Percentiles rank a stretch among this genome's conserved stretches.
These are phyloP conservation scores for Neurospora cerealis DNA, from an alignment of 495 filamentous ascomycete species.

Conservation along the genomic window DNA sequence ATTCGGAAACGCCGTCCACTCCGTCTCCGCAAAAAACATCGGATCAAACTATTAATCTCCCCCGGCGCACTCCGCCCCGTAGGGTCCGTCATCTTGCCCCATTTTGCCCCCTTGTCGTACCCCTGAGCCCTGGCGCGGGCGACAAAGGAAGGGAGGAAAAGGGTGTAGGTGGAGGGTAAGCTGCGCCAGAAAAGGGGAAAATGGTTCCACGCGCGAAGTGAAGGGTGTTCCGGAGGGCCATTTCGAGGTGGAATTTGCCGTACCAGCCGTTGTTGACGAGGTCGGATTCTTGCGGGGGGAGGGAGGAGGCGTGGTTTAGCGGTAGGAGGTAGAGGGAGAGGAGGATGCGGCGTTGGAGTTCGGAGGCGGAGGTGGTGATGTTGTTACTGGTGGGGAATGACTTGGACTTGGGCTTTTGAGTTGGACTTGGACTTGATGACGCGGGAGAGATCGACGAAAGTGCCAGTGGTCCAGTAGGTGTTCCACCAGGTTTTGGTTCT, in stretches of 20 bases:
- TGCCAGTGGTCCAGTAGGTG: slow-evolving; percentile 34
- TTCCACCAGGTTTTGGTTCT: slow-evolving; percentile 24
- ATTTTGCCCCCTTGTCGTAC: slow-evolving; percentile 39
- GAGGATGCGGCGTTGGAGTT: slow-evolving; percentile 40
- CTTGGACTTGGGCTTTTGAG: background rate
- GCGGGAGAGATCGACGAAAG: slow-evolving; percentile 37
- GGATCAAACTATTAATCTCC: slow-evolving; percentile 38
- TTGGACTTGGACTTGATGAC: slow-evolving; percentile 2
- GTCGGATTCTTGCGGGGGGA: slow-evolving; percentile 34
- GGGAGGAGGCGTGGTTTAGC: slow-evolving; percentile 34
- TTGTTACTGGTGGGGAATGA: slow-evolving; percentile 4
- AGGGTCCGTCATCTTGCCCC: slow-evolving; percentile 52
- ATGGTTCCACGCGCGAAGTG: no score
- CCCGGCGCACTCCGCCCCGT: slow-evolving; percentile 45
- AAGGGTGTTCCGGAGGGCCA: slow-evolving; percentile 48
- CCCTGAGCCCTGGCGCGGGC: slow-evolving; percentile 38
- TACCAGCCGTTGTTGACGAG: slow-evolving; percentile 49
- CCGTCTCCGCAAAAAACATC: slow-evolving; percentile 43
- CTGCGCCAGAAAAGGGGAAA: slow-evolving; percentile 34
- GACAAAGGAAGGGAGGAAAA: slow-evolving; percentile 35
- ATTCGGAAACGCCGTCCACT: slow-evolving; percentile 34
- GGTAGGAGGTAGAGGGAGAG: slow-evolving; percentile 39
- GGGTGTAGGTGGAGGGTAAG: slow-evolving; percentile 35
- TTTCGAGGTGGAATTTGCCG: slow-evolving; percentile 44
- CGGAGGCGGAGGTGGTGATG: slow-evolving; percentile 16